Base-by-base conservation (phyloP, 2,329 filamentous ascomycete species). In the Penicillium sp. region DNA sequence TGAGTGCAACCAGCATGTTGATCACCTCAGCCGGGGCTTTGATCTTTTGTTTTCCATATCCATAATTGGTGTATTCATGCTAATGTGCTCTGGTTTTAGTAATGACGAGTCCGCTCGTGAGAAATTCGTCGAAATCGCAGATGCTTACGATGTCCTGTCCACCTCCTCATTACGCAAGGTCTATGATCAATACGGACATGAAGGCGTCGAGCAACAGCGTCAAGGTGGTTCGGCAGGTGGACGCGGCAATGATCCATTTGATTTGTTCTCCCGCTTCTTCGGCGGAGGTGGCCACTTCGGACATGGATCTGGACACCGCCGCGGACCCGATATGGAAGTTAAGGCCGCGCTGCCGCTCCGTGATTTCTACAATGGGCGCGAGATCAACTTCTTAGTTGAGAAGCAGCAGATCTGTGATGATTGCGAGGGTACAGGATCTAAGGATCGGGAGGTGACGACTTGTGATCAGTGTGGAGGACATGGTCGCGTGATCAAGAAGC, bases 181-280 rank as follows among this genome's bases (percentile, higher is more conserved):
- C 69, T 99, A 99, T 82, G 93, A 99, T 75, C 87, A 92, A 70
- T 90, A 96, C 73, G 95, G 95, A 58, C 90, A 96, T 72, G 93
- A 98, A 50, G 95, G 92, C 24, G 81, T 98, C 50, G 86, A 95
- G 70, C 88, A 95, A 71, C 90, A 90, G 68, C 84, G 91, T 69
- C 86, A 90, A 68, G 89, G 90, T 46, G 85, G 85, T 49, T 82
- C 84, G 10, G 82, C 82, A 44, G 80, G 78, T 9, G 78, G 80
- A 29, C 70, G 73, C 6, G 77, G 85, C 57, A 88, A 93, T 73
- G 93, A 99, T 71, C 93, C 95, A 21, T 98, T 98, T 72, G 95
- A 99, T 75, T 81, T 99, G 43, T 99, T 99, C 82, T 92, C 88
- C 53, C 89, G 91, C 65, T 98, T 99, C 84, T 99, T 99, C 72